Evolutionary conservation across 1,284 basidiomycete species (phyloP), one percentile per base, ranked within the genome.

Genomic region (Trametes sp.): DNA sequence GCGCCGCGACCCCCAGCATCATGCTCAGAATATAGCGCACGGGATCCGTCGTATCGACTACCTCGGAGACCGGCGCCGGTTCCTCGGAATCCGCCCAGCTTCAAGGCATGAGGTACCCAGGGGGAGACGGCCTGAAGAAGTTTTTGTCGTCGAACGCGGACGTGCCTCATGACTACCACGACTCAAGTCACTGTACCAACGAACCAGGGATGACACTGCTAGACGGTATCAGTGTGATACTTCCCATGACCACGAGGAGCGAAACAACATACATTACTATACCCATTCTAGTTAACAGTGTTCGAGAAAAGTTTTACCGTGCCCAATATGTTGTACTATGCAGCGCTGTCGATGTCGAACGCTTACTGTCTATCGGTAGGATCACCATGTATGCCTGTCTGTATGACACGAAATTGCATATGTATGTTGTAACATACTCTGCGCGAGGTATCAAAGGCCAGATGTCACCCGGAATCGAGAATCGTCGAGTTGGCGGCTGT

Each of bases 21-120:
- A 66, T 48, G 56, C 57, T 13, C 55, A 48, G 38, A 63, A 67
- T 49, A 16, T 64, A 4, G 46, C 53, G 19, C 57, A 67, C 35
- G 71, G 71, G 8, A 46, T 72, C 23, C 59, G 67, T 35, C 59
- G 65, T 38, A 54, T 72, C 29, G 71, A 72, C 55, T 71, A 64
- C 53, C 61, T 72, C 5, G 65, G 67, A 36, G 62, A 69, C 8
- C 28, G 24, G 21, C 62, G 66, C 21, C 46, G 28, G 24, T 69
- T 71, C 31, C 50, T 63, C 0, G 70, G 70, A 0, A 54, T 71
- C 4, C 63, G 67, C 7, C 60, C 57, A 0, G 63, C 66, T 0
- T 35, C 24, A 10, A 33, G 38, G 2, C 23, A 4, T 1, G 66
- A 68, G n/a, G 31, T 64, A 26, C 58, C 66, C 48, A 45, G 35